A percentile compares a stretch with the other conserved stretches of the same genome.
These are phyloP conservation scores for Albifimbria verrucaria DNA, from an alignment of 2,329 filamentous ascomycete species.

Conservation along the genomic window DNA sequence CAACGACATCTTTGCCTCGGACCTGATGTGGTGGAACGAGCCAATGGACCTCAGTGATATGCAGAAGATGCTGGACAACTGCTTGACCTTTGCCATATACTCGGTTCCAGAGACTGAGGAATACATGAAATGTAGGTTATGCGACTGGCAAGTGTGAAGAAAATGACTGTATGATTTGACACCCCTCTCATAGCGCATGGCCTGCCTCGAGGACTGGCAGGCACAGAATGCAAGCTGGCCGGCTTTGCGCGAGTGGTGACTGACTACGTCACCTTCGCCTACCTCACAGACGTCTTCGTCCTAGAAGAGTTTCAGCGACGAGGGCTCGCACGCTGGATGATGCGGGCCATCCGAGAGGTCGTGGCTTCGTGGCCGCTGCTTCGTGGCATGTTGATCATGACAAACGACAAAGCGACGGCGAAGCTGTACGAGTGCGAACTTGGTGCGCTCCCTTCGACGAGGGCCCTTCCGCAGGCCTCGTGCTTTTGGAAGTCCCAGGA, in stretches of 20 bases:
- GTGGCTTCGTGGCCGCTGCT: slow-evolving; percentile 55
- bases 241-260: slow-evolving; percentile 58
- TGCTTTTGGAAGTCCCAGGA: slow-evolving; percentile 39
- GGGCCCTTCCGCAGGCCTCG: slow-evolving; percentile 35
- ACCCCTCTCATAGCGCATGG: slow-evolving; percentile 24
- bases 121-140: slow-evolving; percentile 33
- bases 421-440: slow-evolving; percentile 46
- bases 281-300: slow-evolving; percentile 66
- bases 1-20: slow-evolving; percentile 52
- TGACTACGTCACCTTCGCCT: slow-evolving; percentile 66
- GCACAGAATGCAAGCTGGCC: slow-evolving; percentile 31
- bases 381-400: slow-evolving; percentile 55
- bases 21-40: slow-evolving; percentile 60
- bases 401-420: slow-evolving; percentile 35
- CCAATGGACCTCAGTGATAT: slow-evolving; percentile 45
- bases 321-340: slow-evolving; percentile 64
- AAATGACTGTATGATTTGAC: slow-evolving; percentile 10
- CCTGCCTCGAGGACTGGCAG: slow-evolving; percentile 23
- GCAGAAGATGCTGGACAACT: slow-evolving; percentile 52
- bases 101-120: slow-evolving; percentile 33
- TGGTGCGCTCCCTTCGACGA: slow-evolving; percentile 42
- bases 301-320: slow-evolving; percentile 54
- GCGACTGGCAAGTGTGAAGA: slow-evolving; percentile 3
- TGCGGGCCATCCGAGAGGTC: slow-evolving; percentile 56
- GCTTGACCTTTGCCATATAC: slow-evolving; percentile 59